phyloP scores from a whole-genome alignment of 192 early-diverging fungal genomes.

The Podila clonocystis region DNA sequence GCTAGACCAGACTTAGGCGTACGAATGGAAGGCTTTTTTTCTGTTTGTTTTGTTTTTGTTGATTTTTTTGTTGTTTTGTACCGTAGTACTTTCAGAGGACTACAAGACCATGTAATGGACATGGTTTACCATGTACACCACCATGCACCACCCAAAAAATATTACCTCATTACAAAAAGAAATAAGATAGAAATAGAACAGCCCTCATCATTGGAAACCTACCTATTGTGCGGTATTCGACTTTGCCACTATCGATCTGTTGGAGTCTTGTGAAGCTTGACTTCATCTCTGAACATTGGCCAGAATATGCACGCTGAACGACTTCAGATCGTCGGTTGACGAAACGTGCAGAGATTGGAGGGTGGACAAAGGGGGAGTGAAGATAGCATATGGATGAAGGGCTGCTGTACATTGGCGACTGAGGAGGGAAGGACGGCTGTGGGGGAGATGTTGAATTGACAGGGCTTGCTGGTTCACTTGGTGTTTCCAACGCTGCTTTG shows the following conservation, averaged over 20 bases:
- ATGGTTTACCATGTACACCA: no score
- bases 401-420: not conserved
- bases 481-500: slow-evolving; percentile 22
- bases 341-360: not conserved
- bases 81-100: not conserved
- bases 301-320: slow-evolving; percentile 25
- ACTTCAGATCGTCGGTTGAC: slow-evolving; percentile 11
- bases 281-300: slow-evolving; percentile 41
- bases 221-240: slow-evolving; percentile 51
- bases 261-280: slow-evolving; percentile 29
- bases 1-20: no score
- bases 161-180: no score
- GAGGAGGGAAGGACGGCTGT: not conserved
- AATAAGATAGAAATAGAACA: not conserved
- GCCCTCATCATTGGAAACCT: slow-evolving; percentile 8
- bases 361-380: not conserved
- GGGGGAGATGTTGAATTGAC: not conserved
- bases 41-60: not conserved
- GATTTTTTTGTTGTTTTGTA: not conserved
- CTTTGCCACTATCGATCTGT: slow-evolving; percentile 33
- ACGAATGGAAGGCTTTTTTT: no score
- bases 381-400: not conserved
- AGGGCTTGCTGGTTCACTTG: not conserved
- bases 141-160: no score
- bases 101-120: no score